Evolutionary conservation across 306 rosid genomes (phyloP).

Genomic region (Psophocarpus tetragonolobus): DNA sequence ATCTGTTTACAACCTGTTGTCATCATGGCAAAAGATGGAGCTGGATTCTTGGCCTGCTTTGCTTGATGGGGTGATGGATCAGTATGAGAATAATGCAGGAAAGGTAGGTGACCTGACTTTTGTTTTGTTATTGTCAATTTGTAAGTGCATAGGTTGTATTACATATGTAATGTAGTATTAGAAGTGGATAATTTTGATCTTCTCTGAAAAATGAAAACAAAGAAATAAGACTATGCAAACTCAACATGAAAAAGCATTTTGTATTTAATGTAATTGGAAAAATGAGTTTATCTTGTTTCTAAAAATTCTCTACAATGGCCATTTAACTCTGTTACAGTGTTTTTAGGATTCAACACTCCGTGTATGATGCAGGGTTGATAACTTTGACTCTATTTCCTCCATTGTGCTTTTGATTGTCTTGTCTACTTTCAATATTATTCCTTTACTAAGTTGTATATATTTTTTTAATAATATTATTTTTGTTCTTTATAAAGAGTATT

Average conservation of each 20-base stretch:
- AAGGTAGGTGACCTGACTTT: conserved; percentile 51
- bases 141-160: not conserved
- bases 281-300: not conserved
- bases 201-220: not conserved
- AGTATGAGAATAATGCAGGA: conserved; percentile 69
- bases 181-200: no score
- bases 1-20: conserved; percentile 51
- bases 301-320: not conserved
- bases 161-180: no score
- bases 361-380: not conserved
- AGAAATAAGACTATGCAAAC: not conserved
- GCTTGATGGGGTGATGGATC: conserved; percentile 81
- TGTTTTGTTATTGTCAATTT: not conserved
- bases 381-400: not conserved
- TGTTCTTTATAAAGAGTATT: not conserved
- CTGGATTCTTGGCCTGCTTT: conserved; percentile 78
- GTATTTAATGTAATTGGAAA: not conserved
- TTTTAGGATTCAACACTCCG: not conserved
- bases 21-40: conserved; percentile 81
- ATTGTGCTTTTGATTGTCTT: not conserved
- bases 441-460: no score
- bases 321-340: not conserved
- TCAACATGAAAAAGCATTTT: not conserved
- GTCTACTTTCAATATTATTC: not conserved
- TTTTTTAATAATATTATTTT: not conserved